Conservation (phyloP, 805 yeast species). For the Nakazawaea anatomiae region DNA sequence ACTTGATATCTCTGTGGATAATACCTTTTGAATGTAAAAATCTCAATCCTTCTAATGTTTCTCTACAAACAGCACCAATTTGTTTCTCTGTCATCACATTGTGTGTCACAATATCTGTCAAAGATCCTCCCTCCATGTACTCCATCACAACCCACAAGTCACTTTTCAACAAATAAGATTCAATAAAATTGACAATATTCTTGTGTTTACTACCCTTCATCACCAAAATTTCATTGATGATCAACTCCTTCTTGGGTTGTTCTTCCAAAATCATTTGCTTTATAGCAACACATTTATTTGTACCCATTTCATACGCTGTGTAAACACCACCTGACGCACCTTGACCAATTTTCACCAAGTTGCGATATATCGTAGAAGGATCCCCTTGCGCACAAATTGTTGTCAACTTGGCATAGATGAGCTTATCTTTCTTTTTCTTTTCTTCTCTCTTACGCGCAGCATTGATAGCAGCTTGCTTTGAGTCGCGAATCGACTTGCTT, state of each 20-base stretch:
- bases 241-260: constrained; percentile 93
- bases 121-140: constrained; percentile 97
- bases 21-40: constrained; percentile 90
- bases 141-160: constrained; percentile 98
- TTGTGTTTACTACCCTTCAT: constrained; percentile 90
- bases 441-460: constrained; percentile 74
- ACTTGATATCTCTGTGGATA: constrained; percentile 92
- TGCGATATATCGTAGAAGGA: constrained; percentile 65
- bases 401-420: constrained; percentile 62
- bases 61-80: constrained; percentile 91
- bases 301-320: constrained; percentile 65
- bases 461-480: constrained; percentile 43
- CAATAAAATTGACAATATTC: constrained; percentile 91
- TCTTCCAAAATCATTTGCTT: constrained; percentile 93
- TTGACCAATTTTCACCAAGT: constrained; percentile 85
- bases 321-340: constrained; percentile 98
- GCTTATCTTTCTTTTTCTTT: constrained; percentile 64
- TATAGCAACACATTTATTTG: constrained; percentile 71
- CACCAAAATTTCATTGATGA: constrained; percentile 90
- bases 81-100: constrained; percentile 86
- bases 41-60: constrained; percentile 78
- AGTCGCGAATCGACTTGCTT: constrained; percentile 18
- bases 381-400: constrained; percentile 82
- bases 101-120: constrained; percentile 93
- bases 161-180: constrained; percentile 70